These are phyloP conservation scores for Aurinia saxatilis DNA, from an alignment of 345 rosid genomes.

Conservation along the genomic window DNA sequence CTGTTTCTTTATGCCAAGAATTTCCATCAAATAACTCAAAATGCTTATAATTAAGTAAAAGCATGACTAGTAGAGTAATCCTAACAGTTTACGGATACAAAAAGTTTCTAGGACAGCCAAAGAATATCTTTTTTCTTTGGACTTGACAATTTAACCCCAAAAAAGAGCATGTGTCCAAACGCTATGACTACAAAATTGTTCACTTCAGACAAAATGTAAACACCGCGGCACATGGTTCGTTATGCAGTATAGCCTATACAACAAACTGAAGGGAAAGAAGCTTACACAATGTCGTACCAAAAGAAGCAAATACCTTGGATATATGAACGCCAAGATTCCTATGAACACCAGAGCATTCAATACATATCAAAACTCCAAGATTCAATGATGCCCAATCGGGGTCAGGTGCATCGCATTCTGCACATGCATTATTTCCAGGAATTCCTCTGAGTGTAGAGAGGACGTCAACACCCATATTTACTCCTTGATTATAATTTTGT, in stretches of 20 bases:
- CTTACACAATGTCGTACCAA: neutral
- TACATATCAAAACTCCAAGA: constrained; percentile 80
- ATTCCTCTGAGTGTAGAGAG: constrained; percentile 44
- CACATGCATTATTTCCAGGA: constrained; percentile 78
- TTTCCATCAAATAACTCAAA: no score
- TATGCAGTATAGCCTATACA: neutral
- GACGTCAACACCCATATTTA: constrained; percentile 36
- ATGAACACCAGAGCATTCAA: constrained; percentile 87
- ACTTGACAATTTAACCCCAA: no score
- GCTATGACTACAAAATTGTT: neutral
- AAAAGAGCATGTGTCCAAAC: neutral
- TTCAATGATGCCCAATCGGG: constrained; percentile 95
- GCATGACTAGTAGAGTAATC: no score
- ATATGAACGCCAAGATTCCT: constrained; percentile 91
- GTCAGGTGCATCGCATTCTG: constrained; percentile 67
- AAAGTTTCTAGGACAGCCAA: no score
- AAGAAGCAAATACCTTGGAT: constrained; percentile 55
- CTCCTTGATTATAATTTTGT: constrained; percentile 22
- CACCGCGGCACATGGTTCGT: neutral
- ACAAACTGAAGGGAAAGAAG: neutral
- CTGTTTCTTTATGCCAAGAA: neutral
- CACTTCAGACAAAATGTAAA: neutral
- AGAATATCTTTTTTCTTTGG: no score
- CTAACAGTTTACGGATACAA: no score
- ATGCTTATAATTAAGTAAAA: no score